Evolutionary conservation across 352 stramenopile species (phyloP).

Genomic region (Phytopythium delawarense): DNA sequence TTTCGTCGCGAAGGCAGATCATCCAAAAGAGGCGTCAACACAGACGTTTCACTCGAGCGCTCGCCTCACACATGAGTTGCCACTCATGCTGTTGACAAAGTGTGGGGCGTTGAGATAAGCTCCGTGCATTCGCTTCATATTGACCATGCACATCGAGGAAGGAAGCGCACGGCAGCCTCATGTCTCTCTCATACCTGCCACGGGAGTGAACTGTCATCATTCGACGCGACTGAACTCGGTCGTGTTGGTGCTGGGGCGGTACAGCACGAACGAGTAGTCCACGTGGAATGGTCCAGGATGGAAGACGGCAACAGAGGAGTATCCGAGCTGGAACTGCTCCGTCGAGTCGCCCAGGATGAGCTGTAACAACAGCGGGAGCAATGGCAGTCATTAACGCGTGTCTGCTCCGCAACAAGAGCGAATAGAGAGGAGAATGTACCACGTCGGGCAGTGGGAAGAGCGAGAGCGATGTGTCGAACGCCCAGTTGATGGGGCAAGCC

Average conservation of each 20-base stretch:
- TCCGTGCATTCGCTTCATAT: neutral
- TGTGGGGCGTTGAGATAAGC: too few species aligned
- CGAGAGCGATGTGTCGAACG: slow-evolving; percentile 89
- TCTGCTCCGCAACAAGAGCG: neutral
- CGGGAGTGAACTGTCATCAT: slow-evolving; percentile 8
- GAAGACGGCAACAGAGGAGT: slow-evolving; percentile 78
- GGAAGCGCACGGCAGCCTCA: neutral
- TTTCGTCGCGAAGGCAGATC: neutral
- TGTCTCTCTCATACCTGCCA: neutral
- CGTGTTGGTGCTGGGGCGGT: slow-evolving; percentile 76
- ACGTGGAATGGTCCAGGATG: slow-evolving; percentile 79
- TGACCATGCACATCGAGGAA: neutral
- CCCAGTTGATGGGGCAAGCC: slow-evolving; percentile 91
- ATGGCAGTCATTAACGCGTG: neutral
- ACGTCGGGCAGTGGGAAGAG: slow-evolving; percentile 92
- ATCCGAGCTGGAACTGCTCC: slow-evolving; percentile 80
- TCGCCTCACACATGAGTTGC: too few species aligned
- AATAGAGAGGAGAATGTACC: slow-evolving; percentile 17
- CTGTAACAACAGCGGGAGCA: slow-evolving; percentile 6
- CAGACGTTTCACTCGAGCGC: neutral
- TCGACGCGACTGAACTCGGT: slow-evolving; percentile 85
- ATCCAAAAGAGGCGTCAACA: neutral
- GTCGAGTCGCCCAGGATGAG: slow-evolving; percentile 80
- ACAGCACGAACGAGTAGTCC: slow-evolving; percentile 85
- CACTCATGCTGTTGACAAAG: neutral